phyloP scores from a whole-genome alignment of 2,329 filamentous ascomycete genomes.

The Diaporthe citrichinensis region DNA sequence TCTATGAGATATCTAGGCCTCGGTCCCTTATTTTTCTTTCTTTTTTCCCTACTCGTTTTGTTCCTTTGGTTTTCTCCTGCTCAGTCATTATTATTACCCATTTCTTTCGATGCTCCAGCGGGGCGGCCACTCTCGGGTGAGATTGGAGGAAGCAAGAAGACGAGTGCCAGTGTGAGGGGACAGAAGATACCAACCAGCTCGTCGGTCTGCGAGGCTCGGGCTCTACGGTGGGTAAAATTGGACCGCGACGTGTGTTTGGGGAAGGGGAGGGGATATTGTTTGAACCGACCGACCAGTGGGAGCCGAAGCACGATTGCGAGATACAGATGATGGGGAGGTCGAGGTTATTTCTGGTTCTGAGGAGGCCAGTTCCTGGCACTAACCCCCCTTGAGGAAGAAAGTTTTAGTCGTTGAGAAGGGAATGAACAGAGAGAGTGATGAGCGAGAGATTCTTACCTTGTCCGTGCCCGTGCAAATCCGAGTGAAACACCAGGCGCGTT shows the following conservation, averaged over 20 bases:
- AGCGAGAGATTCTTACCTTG: neutral
- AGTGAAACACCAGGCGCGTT: neutral
- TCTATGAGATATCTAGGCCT: constrained; percentile 37
- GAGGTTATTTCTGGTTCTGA: constrained; percentile 14
- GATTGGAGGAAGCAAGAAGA: neutral
- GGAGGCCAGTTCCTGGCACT: neutral
- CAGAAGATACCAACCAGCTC: constrained; percentile 22
- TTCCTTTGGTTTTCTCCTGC: constrained; percentile 14
- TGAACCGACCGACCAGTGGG: neutral
- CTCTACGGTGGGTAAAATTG: neutral
- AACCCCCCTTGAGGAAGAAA: neutral
- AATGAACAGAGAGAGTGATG: constrained; percentile 27
- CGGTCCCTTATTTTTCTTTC: constrained; percentile 19
- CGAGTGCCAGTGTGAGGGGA: neutral
- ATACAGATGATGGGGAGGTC: neutral
- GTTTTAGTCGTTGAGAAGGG: constrained; percentile 3
- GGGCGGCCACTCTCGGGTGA: neutral
- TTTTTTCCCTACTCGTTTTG: constrained; percentile 24
- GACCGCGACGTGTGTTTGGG: neutral
- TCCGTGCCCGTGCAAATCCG: neutral
- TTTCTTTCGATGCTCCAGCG: constrained; percentile 26
- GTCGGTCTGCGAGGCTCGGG: constrained; percentile 2
- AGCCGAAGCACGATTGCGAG: constrained; percentile 5
- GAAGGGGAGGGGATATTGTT: neutral
- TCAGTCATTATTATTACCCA: constrained; percentile 33